Evolutionary conservation across 2,329 filamentous ascomycete genomes (phyloP).

Genomic region (Lachnellula cervina): DNA sequence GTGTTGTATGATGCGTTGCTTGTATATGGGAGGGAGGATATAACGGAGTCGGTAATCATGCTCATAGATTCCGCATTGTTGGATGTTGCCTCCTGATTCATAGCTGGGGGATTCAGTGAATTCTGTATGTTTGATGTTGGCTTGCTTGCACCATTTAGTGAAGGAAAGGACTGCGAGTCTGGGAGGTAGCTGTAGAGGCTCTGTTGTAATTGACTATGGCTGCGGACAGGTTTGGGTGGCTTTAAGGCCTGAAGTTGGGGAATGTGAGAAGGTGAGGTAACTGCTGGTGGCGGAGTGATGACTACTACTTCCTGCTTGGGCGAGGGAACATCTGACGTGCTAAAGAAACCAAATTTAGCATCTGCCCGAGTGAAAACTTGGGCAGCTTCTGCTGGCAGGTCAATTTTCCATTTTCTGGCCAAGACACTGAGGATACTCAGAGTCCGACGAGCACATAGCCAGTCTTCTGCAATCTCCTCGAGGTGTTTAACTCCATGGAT

Average conservation of each 20-base stretch:
- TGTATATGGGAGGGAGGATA: conserved; percentile 20
- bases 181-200: conserved; percentile 27
- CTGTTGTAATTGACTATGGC: conserved; percentile 25
- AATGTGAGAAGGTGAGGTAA: conserved; percentile 19
- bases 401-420: conserved; percentile 83
- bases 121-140: conserved; percentile 3
- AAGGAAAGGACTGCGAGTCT: conserved; percentile 2
- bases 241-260: conserved; percentile 3
- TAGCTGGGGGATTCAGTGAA: background rate
- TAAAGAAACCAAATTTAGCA: conserved; percentile 71
- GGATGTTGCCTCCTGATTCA: background rate
- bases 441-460: conserved; percentile 83
- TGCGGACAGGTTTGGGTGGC: conserved; percentile 10
- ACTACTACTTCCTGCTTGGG: conserved; percentile 30
- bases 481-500: conserved; percentile 86
- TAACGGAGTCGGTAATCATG: conserved; percentile 9
- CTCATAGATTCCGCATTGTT: conserved; percentile 14
- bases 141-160: background rate
- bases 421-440: conserved; percentile 80
- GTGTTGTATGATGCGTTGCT: conserved; percentile 9
- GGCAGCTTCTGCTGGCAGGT: conserved; percentile 77
- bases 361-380: conserved; percentile 73
- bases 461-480: conserved; percentile 92
- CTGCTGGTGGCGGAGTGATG: conserved; percentile 18
- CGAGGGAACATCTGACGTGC: conserved; percentile 32